A percentile compares a stretch with the other conserved stretches of the same genome.
Conservation (phyloP, 495 filamentous ascomycete species). For the Jackrogersella multiformis region DNA sequence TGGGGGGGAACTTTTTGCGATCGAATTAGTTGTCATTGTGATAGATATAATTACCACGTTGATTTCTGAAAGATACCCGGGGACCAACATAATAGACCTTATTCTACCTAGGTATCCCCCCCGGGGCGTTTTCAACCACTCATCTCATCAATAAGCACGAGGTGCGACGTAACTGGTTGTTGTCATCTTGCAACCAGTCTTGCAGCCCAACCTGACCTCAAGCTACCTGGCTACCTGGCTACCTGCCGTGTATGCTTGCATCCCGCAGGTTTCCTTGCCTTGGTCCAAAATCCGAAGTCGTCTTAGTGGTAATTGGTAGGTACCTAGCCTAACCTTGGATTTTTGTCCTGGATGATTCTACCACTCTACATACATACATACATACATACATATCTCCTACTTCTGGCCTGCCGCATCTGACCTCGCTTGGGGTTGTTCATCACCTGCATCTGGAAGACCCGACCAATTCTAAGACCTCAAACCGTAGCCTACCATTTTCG, state of each 20-base stretch:
- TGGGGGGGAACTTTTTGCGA: neutral
- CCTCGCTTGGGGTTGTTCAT: slow-evolving; percentile 17
- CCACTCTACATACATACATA: neutral
- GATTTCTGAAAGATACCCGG: slow-evolving; percentile 6
- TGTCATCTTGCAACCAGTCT: slow-evolving; percentile 34
- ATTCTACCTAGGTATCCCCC: neutral
- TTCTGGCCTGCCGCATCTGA: slow-evolving; percentile 22
- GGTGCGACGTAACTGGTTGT: slow-evolving; percentile 34
- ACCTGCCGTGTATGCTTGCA: slow-evolving; percentile 35
- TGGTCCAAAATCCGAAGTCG: slow-evolving; percentile 25
- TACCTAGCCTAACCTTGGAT: slow-evolving; percentile 11
- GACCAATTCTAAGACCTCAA: slow-evolving; percentile 32
- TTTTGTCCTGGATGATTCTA: slow-evolving; percentile 26
- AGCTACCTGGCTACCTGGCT: slow-evolving; percentile 7
- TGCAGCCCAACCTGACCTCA: slow-evolving; percentile 35
- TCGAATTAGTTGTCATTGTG: neutral
- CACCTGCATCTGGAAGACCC: slow-evolving; percentile 29
- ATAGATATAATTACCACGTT: neutral
- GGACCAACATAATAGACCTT: slow-evolving; percentile 10
- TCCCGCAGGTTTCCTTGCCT: slow-evolving; percentile 36
- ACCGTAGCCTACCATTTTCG: slow-evolving; percentile 35
- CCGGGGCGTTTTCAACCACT: slow-evolving; percentile 23
- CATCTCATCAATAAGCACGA: slow-evolving; percentile 30
- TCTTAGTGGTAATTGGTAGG: slow-evolving; percentile 27
- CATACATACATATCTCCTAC: slow-evolving; percentile 15